Percentiles rank a stretch among this genome's conserved stretches.
Conservation (phyloP, 768 basidiomycete species). For the Tricholoma flavovirens region DNA sequence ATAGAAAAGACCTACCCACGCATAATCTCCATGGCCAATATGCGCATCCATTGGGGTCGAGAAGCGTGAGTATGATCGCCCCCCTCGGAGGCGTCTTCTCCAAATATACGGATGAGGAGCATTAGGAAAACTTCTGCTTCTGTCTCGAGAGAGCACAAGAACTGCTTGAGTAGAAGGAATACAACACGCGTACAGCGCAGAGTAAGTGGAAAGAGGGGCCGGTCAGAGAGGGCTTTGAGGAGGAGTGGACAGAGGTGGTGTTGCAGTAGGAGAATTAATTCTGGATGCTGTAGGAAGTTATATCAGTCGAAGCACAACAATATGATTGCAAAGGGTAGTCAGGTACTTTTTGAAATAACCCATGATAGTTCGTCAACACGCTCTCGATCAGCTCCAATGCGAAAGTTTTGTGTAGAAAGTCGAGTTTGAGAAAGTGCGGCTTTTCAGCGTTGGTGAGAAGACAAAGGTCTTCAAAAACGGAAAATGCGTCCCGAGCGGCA, state of each 20-base stretch:
- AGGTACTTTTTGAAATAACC: conserved; percentile 71
- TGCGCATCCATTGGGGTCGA: conserved; percentile 81
- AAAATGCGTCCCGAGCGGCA: conserved; percentile 78
- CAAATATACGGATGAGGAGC: conserved; percentile 59
- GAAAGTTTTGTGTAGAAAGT: conserved; percentile 85
- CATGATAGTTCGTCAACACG: conserved; percentile 87
- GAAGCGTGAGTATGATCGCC: conserved; percentile 26
- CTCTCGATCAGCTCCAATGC: conserved; percentile 97
- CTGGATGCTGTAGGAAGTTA: conserved; percentile 53
- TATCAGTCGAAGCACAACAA: conserved; percentile 3
- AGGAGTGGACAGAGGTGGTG: conserved; percentile 89
- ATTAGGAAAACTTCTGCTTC: conserved; percentile 87
- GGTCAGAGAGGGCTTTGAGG: conserved; percentile 78
- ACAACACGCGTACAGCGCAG: conserved; percentile 91
- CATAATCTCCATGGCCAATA: conserved; percentile 89
- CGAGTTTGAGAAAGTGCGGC: conserved; percentile 76
- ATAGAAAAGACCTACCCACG: conserved; percentile 50
- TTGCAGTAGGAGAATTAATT: conserved; percentile 79
- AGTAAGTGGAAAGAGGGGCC: conserved; percentile 79
- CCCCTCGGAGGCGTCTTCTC: conserved; percentile 39
- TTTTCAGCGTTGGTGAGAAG: conserved; percentile 78
- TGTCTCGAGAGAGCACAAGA: conserved; percentile 70
- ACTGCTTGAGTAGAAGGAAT: conserved; percentile 89
- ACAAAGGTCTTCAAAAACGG: conserved; percentile 90
- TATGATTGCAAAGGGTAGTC: conserved; percentile 8